Evolutionary conservation across 805 yeast genomes (phyloP).

Genomic region (Lipomyces kockii): DNA sequence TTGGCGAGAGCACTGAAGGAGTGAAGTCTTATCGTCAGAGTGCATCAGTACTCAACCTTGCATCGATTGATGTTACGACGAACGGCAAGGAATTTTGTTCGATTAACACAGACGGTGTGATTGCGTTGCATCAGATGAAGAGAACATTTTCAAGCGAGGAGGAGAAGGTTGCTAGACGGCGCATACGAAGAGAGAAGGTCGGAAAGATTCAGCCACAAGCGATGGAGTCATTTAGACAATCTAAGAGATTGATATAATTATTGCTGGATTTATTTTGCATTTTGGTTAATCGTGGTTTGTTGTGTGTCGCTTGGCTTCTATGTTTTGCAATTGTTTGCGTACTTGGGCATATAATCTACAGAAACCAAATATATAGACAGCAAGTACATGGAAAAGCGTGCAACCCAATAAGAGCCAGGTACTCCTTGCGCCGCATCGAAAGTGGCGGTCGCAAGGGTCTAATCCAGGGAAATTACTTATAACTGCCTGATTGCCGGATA

Average conservation of each 20-base stretch:
- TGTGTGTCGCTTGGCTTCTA: neutral
- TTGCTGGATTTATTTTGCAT: neutral
- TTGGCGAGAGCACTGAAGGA: constrained; percentile 18
- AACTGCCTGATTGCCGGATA: neutral
- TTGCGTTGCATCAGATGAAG: constrained; percentile 27
- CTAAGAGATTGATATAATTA: constrained; percentile 12
- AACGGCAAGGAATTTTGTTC: constrained; percentile 27
- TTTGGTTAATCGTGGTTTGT: neutral
- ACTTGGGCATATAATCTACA: neutral
- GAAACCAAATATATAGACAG: neutral
- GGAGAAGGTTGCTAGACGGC: constrained; percentile 1
- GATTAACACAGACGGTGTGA: constrained; percentile 22
- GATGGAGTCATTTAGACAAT: constrained; percentile 5
- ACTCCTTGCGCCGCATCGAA: neutral
- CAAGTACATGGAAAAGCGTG: neutral
- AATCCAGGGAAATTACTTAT: neutral
- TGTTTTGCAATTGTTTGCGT: neutral
- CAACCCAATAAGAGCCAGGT: too few species aligned
- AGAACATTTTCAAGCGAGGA: constrained; percentile 1
- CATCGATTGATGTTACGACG: constrained; percentile 17
- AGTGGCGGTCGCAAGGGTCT: neutral
- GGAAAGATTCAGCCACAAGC: constrained; percentile 20
- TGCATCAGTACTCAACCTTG: constrained; percentile 19
- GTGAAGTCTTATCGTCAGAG: constrained; percentile 26
- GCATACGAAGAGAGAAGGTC: neutral